A percentile compares a stretch with the other conserved stretches of the same genome.
Evolutionary conservation across 305 asterid species (phyloP).

Genomic region (Lippia alba): DNA sequence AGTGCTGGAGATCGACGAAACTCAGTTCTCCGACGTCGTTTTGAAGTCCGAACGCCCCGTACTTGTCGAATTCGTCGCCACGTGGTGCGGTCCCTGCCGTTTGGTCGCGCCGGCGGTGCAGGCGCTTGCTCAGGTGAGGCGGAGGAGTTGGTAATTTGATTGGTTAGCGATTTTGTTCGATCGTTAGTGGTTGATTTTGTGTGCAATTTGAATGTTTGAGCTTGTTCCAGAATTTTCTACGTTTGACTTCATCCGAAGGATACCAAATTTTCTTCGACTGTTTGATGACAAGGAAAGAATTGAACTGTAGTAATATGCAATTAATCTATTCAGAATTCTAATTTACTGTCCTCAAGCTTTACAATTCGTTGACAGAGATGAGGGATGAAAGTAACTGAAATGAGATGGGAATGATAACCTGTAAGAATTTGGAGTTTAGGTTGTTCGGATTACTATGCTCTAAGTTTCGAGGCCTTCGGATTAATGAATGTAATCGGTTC

Average conservation of each 20-base stretch:
- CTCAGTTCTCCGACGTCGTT: slow-evolving; percentile 67
- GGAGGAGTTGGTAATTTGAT: neutral
- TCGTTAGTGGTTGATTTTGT: neutral
- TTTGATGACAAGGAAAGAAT: neutral
- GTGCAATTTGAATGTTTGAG: neutral
- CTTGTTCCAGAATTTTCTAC: neutral
- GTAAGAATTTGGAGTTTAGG: neutral
- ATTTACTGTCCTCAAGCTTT: neutral
- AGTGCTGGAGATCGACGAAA: slow-evolving; percentile 59
- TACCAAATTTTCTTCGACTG: neutral
- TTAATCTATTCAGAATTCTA: neutral
- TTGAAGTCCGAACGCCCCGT: slow-evolving; percentile 82
- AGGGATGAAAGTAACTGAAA: neutral
- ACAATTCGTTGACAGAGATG: slow-evolving; percentile 4
- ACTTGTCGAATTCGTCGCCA: slow-evolving; percentile 89
- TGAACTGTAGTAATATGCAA: neutral
- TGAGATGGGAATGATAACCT: slow-evolving; percentile 1
- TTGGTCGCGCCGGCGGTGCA: slow-evolving; percentile 77
- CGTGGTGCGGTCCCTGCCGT: slow-evolving; percentile 98
- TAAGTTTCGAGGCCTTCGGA: slow-evolving; percentile 6
- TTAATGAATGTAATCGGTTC: neutral
- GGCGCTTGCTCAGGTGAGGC: slow-evolving; percentile 69
- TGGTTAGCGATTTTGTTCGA: neutral
- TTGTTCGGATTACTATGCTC: too few relatives aligned
- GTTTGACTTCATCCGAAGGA: neutral